phyloP scores from a whole-genome alignment of 2,329 filamentous ascomycete genomes.

The Fusarium nurragi region DNA sequence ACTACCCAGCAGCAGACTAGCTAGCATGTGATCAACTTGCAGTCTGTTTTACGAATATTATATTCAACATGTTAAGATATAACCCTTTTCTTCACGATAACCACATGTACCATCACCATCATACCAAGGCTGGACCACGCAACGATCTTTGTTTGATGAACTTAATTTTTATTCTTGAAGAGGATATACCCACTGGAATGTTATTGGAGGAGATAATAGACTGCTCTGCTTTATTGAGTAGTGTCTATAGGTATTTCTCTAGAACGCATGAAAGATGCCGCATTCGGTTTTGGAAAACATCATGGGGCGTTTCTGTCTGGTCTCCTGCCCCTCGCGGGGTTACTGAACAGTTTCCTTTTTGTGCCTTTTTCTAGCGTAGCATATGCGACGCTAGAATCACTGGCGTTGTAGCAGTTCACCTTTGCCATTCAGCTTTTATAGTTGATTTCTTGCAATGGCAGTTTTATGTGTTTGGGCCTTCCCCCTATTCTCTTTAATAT shows the following conservation, averaged over 20 bases:
- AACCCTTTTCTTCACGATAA: constrained; percentile 27
- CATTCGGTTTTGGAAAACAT: constrained; percentile 21
- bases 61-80: constrained; percentile 10
- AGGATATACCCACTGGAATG: constrained; percentile 47
- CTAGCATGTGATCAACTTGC: constrained; percentile 58
- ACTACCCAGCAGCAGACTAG: constrained; percentile 67
- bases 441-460: background rate
- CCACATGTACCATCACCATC: constrained; percentile 41
- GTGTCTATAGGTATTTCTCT: constrained; percentile 16
- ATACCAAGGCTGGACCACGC: constrained; percentile 38
- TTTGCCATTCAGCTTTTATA: background rate
- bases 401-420: constrained; percentile 5
- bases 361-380: constrained; percentile 3
- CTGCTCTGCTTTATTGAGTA: constrained; percentile 1
- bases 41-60: constrained; percentile 27
- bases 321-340: background rate
- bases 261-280: constrained; percentile 26
- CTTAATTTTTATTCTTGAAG: constrained; percentile 37
- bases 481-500: constrained; percentile 1
- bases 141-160: constrained; percentile 34
- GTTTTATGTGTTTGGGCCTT: background rate
- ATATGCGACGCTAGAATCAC: constrained; percentile 5
- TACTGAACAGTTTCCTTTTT: constrained; percentile 7
- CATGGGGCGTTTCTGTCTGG: constrained; percentile 22
- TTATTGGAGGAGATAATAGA: constrained; percentile 41